Evolutionary conservation across 78 protist species (phyloP), one percentile per base, ranked within the genome.

Genomic region (Dictyostelium capitatum): DNA sequence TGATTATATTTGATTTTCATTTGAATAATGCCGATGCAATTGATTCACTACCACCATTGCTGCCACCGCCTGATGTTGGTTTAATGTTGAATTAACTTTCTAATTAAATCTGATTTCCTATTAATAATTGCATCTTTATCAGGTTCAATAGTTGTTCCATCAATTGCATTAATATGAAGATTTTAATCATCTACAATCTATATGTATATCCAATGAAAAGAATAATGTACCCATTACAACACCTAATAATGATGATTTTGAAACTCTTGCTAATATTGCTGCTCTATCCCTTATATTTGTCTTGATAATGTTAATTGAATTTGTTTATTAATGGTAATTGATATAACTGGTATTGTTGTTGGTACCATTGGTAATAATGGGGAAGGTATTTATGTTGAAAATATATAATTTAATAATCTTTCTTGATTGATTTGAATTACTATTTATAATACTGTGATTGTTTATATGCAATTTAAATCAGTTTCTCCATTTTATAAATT

Each of bases 221-320:
- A 87, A 87, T 3, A 87, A 57, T 11, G 78, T 77, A 12, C 93
- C 93, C 37, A 87, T 87, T 11, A 87, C 9, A 17, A 77, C 23
- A 11, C 93, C 93, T 8, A 87, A 78, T 32, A 87, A 54, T 15
- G 80, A 41, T 46, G 78, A 46, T 54, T 87, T 87, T 2, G 78
- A 1, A 43, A 87, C 20, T 53, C 93, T 56, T 23, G 93, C 77
- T 4, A 70, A 28, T 6, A 87, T 17, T n/a, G 84, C 43, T 25
- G 93, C 23, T 72, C 93, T 77, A 51, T 87, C 93, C 65, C 93
- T 87, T 32, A 30, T 75, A 15, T 80, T 77, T 75, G 78, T 65
- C 93, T 56, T 28, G 77, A 77, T 8, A 77, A 41, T 77, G 28
- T 41, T 32, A 78, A 50, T 59, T 11, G 19, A 30, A 87, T 77